Evolutionary conservation across 2,329 filamentous ascomycete species (phyloP).

Genomic region (Phyllosticta ampelicida): DNA sequence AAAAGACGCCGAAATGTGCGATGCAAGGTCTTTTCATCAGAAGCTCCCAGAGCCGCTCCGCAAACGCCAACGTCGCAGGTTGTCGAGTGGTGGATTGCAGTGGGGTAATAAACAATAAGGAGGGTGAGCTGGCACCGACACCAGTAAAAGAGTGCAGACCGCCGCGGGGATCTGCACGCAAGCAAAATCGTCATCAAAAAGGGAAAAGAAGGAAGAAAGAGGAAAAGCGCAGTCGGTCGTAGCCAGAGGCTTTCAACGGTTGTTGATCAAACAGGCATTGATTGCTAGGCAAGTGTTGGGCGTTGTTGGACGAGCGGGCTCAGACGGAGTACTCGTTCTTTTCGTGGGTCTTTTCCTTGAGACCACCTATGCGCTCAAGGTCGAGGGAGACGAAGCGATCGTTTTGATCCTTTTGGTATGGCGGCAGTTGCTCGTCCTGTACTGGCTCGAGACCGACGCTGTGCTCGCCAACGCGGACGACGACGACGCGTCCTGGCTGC

Average conservation of each 20-base stretch:
- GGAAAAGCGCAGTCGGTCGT: conserved; percentile 2
- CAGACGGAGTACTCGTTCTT: conserved; percentile 12
- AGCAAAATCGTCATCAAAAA: conserved; percentile 9
- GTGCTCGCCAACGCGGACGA: conserved; percentile 82
- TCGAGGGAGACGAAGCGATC: conserved; percentile 86
- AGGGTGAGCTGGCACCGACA: not conserved
- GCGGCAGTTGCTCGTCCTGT: conserved; percentile 60
- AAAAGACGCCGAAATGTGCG: conserved; percentile 2
- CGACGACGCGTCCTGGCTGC: conserved; percentile 77
- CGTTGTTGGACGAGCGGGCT: not conserved
- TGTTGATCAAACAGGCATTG: not conserved
- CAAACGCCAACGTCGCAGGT: conserved; percentile 8
- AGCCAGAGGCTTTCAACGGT: conserved; percentile 7
- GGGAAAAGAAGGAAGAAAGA: conserved; percentile 1
- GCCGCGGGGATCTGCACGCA: conserved; percentile 9
- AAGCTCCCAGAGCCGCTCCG: conserved; percentile 8
- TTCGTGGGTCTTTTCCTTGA: conserved; percentile 70
- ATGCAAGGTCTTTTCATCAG: not conserved
- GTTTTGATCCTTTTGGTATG: conserved; percentile 73
- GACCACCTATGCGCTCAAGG: conserved; percentile 83
- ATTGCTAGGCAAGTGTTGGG: not conserved
- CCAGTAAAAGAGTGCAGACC: conserved; percentile 4
- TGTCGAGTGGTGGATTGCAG: conserved; percentile 9
- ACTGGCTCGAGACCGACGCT: conserved; percentile 84
- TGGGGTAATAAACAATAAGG: conserved; percentile 6